Evolutionary conservation across 768 basidiomycete species (phyloP).

Genomic region (Kwoniella bestiolae): DNA sequence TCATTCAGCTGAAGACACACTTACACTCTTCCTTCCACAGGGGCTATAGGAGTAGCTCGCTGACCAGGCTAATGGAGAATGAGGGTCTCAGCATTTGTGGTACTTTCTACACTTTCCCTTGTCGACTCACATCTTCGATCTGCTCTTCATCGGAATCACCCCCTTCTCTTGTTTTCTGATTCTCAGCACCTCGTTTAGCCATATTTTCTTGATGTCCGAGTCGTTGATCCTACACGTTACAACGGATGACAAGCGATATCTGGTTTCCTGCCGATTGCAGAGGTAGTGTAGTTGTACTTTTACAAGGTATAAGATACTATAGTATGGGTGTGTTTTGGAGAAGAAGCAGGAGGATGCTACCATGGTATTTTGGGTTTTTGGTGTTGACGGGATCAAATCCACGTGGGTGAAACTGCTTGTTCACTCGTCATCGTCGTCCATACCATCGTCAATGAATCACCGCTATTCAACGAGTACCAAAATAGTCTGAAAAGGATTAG

Average conservation of each 20-base stretch:
- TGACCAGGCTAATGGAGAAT: constrained; percentile 33
- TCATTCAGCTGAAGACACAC: constrained; percentile 1
- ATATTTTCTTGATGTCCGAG: constrained; percentile 36
- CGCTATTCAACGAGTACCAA: too few relatives aligned
- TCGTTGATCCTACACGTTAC: too few relatives aligned
- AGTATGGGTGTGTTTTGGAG: neutral
- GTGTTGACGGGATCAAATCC: constrained; percentile 4
- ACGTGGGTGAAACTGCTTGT: neutral
- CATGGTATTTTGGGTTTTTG: neutral
- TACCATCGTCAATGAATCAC: too few relatives aligned
- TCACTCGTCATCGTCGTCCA: neutral
- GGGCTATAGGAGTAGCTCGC: constrained; percentile 34
- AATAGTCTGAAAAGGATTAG: too few relatives aligned
- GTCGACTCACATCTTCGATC: constrained; percentile 43
- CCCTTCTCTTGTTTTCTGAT: constrained; percentile 52
- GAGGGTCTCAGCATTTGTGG: neutral
- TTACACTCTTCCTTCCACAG: constrained; percentile 47
- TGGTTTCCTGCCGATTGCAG: too few relatives aligned
- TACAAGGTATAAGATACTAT: neutral
- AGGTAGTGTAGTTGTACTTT: neutral
- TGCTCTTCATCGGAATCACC: constrained; percentile 32
- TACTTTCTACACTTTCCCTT: too few relatives aligned
- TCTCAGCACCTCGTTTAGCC: constrained; percentile 55
- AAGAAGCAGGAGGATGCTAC: neutral
- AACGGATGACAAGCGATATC: too few relatives aligned